phyloP scores from a whole-genome alignment of 805 yeast species.

The Kluyveromyces nonfermentans region DNA sequence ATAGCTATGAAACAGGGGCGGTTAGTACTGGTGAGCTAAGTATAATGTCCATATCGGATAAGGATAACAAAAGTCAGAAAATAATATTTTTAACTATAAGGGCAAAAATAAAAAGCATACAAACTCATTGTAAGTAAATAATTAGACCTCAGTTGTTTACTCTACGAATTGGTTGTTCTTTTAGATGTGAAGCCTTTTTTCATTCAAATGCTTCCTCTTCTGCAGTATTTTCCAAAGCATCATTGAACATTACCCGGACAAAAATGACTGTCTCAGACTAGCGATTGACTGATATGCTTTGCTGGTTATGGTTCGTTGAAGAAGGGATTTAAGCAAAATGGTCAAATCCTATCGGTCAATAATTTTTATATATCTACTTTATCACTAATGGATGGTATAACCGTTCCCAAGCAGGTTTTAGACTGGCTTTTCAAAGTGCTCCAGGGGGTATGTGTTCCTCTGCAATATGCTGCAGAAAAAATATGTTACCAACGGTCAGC shows the following conservation, averaged over 20 bases:
- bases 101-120: conserved; percentile 6
- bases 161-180: not conserved
- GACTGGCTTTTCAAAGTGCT: conserved; percentile 53
- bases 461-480: not conserved
- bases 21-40: not conserved
- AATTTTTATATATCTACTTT: no score
- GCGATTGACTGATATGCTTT: no score
- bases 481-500: not conserved
- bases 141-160: not conserved
- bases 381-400: not conserved
- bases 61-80: not conserved
- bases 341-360: no score
- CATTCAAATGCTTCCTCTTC: not conserved
- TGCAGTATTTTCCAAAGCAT: not conserved
- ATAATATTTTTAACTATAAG: no score
- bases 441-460: conserved; percentile 32
- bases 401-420: conserved; percentile 34
- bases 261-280: no score
- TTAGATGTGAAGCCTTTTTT: no score
- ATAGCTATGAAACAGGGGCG: conserved; percentile 37
- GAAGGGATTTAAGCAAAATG: no score
- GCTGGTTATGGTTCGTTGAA: no score
- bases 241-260: not conserved
- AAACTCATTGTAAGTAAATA: conserved; percentile 9
- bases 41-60: not conserved